Evolutionary conservation across 1,284 basidiomycete species (phyloP), one percentile per base, ranked within the genome.

Genomic region (Schizophyllum amplum): DNA sequence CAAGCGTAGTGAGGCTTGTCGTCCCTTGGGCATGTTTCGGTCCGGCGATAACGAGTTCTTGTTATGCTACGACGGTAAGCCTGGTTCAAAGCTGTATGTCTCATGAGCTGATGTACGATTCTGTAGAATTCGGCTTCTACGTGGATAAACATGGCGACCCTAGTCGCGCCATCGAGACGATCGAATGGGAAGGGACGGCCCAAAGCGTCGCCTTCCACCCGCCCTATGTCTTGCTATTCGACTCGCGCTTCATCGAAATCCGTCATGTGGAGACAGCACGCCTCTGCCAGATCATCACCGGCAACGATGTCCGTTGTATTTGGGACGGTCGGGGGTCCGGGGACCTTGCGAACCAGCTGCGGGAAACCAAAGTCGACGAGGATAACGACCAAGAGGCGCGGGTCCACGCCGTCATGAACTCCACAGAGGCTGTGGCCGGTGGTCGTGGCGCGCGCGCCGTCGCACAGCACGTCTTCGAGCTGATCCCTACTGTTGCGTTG

Each of bases 151-250:
- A 94, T 61, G 94, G 94, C 47, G 86, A 90, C 56, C 92, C 90
- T 1, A 89, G 84, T 63, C 85, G 91, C 50, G 69, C 77, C 24
- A 76, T 84, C 57, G 79, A 80, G 26, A 84, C 87, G 4, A 92
- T 98, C 65, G 94, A 98, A 69, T 98, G 95, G 94, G 95, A 98
- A 72, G 94, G 94, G 11, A 88, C 83, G 1, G 91, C 91, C 1
- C 90, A 93, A 65, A 85, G 83, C 48, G 91, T 94, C 24, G 92
- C 92, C 0, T 87, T 86, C 72, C 87, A 89, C 61, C 82, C 83
- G 60, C 87, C 89, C 0, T 90, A 90, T 65, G 76, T 94, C 52
- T 77, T 93, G 42, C 82, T 91, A 47, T 88, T 93, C 69, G 89
- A 90, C 66, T 75, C 81, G 20, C 81, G 87, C 33, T 92, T 93